Conservation (phyloP, 345 rosid species). For the Citrus sp. region DNA sequence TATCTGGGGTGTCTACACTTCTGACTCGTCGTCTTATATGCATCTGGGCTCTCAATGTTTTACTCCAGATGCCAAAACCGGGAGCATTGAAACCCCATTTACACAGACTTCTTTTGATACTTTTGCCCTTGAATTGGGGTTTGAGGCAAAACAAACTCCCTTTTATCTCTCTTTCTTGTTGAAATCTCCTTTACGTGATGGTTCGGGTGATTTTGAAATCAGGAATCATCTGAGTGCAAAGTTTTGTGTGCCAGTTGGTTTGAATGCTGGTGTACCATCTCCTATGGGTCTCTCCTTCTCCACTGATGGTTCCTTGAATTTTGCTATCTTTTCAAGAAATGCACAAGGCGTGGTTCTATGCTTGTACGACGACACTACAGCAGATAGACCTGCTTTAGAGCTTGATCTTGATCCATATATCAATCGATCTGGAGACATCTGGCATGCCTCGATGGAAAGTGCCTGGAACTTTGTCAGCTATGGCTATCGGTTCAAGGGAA, state of each 20-base stretch:
- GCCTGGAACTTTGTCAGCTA: constrained; percentile 52
- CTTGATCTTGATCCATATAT: constrained; percentile 88
- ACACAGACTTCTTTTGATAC: constrained; percentile 34
- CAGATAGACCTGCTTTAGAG: constrained; percentile 70
- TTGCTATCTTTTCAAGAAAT: constrained; percentile 66
- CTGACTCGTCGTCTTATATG: constrained; percentile 56
- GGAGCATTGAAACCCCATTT: constrained; percentile 46
- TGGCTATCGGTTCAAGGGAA: constrained; percentile 57
- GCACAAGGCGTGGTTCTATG: constrained; percentile 60
- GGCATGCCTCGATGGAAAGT: constrained; percentile 73
- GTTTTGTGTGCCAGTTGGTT: constrained; percentile 85
- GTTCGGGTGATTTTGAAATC: constrained; percentile 40
- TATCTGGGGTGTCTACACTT: constrained; percentile 66
- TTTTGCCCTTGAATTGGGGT: constrained; percentile 56
- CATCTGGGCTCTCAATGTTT: constrained; percentile 41
- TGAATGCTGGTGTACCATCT: constrained; percentile 56
- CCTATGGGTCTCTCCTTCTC: constrained; percentile 81
- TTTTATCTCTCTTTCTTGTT: constrained; percentile 72
- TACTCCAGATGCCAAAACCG: constrained; percentile 30
- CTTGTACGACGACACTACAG: constrained; percentile 51
- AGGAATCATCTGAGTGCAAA: constrained; percentile 50
- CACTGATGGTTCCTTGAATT: constrained; percentile 60
- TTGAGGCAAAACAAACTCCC: constrained; percentile 64
- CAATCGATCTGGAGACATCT: constrained; percentile 78
- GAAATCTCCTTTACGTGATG: constrained; percentile 34